These are phyloP conservation scores for Lecanicillium sp. DNA, from an alignment of 2,329 filamentous ascomycete genomes.

Conservation along the genomic window DNA sequence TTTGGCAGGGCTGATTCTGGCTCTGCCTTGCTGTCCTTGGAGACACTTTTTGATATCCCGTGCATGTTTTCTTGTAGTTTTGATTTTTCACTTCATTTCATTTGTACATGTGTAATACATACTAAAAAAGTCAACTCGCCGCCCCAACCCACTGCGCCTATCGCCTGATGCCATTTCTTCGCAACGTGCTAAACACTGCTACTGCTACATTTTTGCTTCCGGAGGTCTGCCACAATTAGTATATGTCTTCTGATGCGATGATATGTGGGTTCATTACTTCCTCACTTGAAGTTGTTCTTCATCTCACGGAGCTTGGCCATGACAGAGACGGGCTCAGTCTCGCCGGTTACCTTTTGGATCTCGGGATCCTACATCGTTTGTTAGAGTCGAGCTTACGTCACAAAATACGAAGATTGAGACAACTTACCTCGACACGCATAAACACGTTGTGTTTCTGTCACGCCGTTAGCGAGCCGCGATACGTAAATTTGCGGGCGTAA, in stretches of 20 bases:
- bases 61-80: constrained; percentile 1
- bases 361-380: constrained; percentile 57
- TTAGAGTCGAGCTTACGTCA: too few relatives aligned
- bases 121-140: constrained; percentile 5
- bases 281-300: constrained; percentile 73
- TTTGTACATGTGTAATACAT: constrained; percentile 4
- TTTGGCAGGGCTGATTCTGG: constrained; percentile 17
- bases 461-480: constrained; percentile 2
- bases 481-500: too few relatives aligned
- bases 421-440: constrained; percentile 73
- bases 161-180: too few relatives aligned
- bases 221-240: constrained; percentile 16
- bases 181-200: constrained; percentile 14
- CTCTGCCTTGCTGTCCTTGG: constrained; percentile 26
- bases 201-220: constrained; percentile 13
- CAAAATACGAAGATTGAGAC: background rate
- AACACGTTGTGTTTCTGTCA: constrained; percentile 85
- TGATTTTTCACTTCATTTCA: constrained; percentile 20
- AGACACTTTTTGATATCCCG: constrained; percentile 19
- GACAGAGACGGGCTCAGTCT: constrained; percentile 72
- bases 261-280: constrained; percentile 19
- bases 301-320: constrained; percentile 82
- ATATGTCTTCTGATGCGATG: background rate
- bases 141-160: constrained; percentile 5
- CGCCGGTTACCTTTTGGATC: constrained; percentile 76